Conservation (phyloP, 257 asterid species). For the Anisodus tanguticus region DNA sequence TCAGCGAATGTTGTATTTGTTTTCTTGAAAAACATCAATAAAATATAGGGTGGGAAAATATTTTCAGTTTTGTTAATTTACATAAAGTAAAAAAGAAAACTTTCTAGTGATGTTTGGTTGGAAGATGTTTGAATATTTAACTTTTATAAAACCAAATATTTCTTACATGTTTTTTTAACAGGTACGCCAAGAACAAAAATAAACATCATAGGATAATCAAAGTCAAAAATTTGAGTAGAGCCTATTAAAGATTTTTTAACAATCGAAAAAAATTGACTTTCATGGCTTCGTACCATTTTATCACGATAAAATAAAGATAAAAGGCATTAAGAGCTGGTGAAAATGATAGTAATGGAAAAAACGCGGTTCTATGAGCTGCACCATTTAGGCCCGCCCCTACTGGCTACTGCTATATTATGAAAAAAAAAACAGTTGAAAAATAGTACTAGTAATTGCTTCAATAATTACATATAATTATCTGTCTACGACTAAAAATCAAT, state of each 20-base stretch:
- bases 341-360: conserved; percentile 30
- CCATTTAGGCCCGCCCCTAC: conserved; percentile 10
- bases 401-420: neutral
- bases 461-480: conserved; percentile 8
- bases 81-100: neutral
- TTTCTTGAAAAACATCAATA: neutral
- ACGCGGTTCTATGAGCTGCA: conserved; percentile 45
- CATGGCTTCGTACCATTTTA: neutral
- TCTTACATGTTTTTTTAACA: neutral
- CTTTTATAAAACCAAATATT: neutral
- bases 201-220: neutral
- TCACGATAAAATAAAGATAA: neutral
- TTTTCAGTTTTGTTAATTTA: neutral
- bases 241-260: neutral
- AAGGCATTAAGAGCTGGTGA: neutral
- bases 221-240: conserved; percentile 9
- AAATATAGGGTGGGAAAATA: neutral
- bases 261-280: neutral
- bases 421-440: neutral
- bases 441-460: conserved; percentile 24
- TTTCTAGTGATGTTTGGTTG: neutral
- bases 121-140: neutral
- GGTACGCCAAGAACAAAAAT: neutral
- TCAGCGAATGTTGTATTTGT: neutral
- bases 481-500: neutral